These are phyloP conservation scores for Artemisia princeps DNA, from an alignment of 140 eudicot species.

Conservation along the genomic window DNA sequence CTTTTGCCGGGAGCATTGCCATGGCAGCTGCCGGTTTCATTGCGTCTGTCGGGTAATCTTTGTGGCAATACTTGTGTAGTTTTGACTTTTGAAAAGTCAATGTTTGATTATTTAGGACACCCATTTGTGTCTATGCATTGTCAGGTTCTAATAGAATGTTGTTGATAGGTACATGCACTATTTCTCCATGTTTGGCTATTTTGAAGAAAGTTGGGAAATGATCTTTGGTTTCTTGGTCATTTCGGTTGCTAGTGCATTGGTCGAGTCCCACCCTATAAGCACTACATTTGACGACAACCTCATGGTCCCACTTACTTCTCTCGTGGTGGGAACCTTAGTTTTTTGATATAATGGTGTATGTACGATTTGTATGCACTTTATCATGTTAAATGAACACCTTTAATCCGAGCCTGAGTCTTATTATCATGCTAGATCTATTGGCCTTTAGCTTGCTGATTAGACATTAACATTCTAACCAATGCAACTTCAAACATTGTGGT, in stretches of 20 bases:
- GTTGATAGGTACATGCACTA: constrained; percentile 65
- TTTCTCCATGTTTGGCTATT: constrained; percentile 70
- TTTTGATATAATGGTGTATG: constrained; percentile 29
- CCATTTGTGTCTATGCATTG: background rate
- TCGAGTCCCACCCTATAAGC: constrained; percentile 89
- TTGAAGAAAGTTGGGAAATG: constrained; percentile 61
- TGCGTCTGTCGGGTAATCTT: constrained; percentile 52
- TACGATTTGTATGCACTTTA: constrained; percentile 11
- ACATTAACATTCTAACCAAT: constrained; percentile 7
- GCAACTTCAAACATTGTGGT: background rate
- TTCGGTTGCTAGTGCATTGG: constrained; percentile 65
- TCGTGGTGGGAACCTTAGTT: constrained; percentile 54
- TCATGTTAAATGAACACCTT: background rate
- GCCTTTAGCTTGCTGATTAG: constrained; percentile 3
- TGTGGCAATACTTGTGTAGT: background rate
- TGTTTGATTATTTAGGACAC: too few species aligned
- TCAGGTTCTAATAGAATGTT: constrained; percentile 18
- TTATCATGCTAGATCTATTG: constrained; percentile 1
- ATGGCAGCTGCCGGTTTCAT: constrained; percentile 70
- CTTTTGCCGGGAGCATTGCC: constrained; percentile 65
- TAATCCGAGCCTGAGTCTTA: background rate
- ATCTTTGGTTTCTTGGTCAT: constrained; percentile 53
- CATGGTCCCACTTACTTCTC: constrained; percentile 65
- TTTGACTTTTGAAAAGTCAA: background rate
- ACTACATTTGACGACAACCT: constrained; percentile 76